Base-by-base conservation (phyloP, 192 early-diverging fungal species). In the Linnemannia hyalina region DNA sequence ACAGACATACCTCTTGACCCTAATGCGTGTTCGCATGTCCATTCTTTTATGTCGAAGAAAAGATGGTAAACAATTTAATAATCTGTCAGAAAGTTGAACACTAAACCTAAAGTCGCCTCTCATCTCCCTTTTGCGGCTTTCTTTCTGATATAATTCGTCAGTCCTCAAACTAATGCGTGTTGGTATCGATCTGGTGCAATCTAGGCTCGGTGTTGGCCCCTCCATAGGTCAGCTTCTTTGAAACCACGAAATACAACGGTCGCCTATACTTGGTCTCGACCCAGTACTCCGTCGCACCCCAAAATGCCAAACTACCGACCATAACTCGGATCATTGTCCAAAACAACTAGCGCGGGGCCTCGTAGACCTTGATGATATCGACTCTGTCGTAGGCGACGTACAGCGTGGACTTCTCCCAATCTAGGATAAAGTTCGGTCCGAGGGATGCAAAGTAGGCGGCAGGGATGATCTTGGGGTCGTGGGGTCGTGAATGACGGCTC, bases 321-420 rank as follows among this genome's bases (percentile, higher is more conserved):
- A 74, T 74, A 72, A 57, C 70, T 13, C 6, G 46, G 26, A 26
- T 4, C 35, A 80, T 40, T 2, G 52, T 35, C 26, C 41, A 15
- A 40, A 74, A 65, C 52, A 80, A 15, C 57, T 57, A 57, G 16
- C 15, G 0, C 5, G 79, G 63, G 11, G 74, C 23, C 42, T 80
- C 73, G 29, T 73, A 49, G 13, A 73, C 79, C 23, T 69, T 35
- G 23, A 73, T 22, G 32, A 68, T 68, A 2, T 80, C 79, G 70
- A 52, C 38, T 13, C 63, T 69, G 44, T 80, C 73, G 57, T 42
- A 80, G n/a, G 57, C 35, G 49, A 74, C 60, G 7, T 80, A 69
- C 4, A 74, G 52, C 8, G 18, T 52, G 42, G 20, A 41, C 11
- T 29, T 52, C 0, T 68, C 63, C 73, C 79, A 80, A 32, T 80